Conservation (phyloP, 2,329 filamentous ascomycete genomes). For the Alternaria angustiovoidea region DNA sequence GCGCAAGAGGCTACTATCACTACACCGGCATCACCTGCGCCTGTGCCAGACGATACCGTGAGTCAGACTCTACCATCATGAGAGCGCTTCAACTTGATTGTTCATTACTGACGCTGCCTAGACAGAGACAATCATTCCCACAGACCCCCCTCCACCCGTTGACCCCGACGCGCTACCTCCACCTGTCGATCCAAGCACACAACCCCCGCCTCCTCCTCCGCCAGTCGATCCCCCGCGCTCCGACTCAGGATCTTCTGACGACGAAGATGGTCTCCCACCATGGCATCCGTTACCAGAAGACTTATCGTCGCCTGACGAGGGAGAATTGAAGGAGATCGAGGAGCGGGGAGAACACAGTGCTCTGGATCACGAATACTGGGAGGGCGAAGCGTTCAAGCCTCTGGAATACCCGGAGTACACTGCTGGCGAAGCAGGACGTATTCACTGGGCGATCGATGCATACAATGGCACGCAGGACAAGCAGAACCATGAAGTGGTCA, state of each 20-base stretch:
- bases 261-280: conserved; percentile 49
- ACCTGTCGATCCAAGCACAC: conserved; percentile 28
- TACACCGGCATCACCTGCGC: conserved; percentile 29
- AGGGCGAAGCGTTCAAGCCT: conserved; percentile 63
- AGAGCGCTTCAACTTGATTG: background rate
- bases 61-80: background rate
- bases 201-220: conserved; percentile 45
- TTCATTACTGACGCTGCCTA: conserved; percentile 10
- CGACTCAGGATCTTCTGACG: conserved; percentile 46
- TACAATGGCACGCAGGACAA: conserved; percentile 68
- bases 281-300: conserved; percentile 67
- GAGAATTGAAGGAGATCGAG: conserved; percentile 67
- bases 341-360: conserved; percentile 61
- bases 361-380: conserved; percentile 67
- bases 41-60: conserved; percentile 29
- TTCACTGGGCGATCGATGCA: conserved; percentile 66
- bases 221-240: conserved; percentile 40
- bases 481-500: conserved; percentile 65
- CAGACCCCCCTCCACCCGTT: conserved; percentile 33
- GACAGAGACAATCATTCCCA: conserved; percentile 22
- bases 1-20: conserved; percentile 17
- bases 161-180: conserved; percentile 23
- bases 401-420: conserved; percentile 66
- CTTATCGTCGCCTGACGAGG: conserved; percentile 62
- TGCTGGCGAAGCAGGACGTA: conserved; percentile 61